Base-by-base conservation (phyloP, 2,329 filamentous ascomycete genomes). In the Ophiostoma fasciatum region DNA sequence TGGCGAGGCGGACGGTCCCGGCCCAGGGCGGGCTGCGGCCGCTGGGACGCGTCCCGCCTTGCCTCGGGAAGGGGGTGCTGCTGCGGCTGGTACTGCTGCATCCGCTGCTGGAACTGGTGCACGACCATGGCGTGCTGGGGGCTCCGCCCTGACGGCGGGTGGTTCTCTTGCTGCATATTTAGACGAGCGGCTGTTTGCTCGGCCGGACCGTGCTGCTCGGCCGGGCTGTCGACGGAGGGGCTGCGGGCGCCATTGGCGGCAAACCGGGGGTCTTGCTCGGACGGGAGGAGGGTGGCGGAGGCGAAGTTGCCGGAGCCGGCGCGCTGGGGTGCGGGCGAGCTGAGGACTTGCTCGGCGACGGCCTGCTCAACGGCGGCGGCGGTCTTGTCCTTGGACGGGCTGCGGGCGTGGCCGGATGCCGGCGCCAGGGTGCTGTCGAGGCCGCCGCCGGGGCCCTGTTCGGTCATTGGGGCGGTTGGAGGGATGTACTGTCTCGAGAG, bases 401-500 rank as follows among this genome's bases (percentile, higher is more conserved):
- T 53, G 26, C 56, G 52, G n/a, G 62, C 47, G 37, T 60, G 42
- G 49, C 59, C 45, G 46, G 63, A 48, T n/a, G n/a, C n/a, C 42
- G 62, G 48, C 42, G 57, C 51, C 45, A 51, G 48, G 35, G 48
- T 52, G 51, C 55, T 55, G 35, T 58, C 54, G 29, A 56, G 46
- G 32, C 55, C 52, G 35, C 62, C 56, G 36, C 61, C 61, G 39
- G 62, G 57, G 35, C 60, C 60, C 51, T 68, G 64, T 43, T 68
- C 62, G 43, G 56, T 58, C 52, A 63, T 56, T 48, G 58, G 62
- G 31, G 15, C 20, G 18, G 14, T 30, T 15, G 27, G 14, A 4
- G 12, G 27, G 10, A n/a, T n/a, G n/a, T n/a, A n/a, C n/a, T n/a
- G n/a, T n/a, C n/a, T n/a, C n/a, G n/a, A n/a, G n/a, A n/a, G n/a